phyloP scores from a whole-genome alignment of 495 filamentous ascomycete species.

The Delitschia confertaspora region DNA sequence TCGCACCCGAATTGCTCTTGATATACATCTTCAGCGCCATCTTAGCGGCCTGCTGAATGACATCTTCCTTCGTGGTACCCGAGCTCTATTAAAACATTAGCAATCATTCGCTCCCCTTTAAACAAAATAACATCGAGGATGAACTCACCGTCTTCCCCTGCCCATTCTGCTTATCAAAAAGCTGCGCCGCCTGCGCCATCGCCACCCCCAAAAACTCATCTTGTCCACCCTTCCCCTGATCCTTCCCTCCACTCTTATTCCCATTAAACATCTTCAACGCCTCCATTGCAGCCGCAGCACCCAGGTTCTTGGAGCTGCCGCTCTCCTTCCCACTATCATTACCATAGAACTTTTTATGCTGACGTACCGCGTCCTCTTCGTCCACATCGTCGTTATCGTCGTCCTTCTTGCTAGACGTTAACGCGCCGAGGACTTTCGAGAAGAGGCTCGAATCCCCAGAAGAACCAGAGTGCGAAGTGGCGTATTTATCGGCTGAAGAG shows the following conservation, averaged over 20 bases:
- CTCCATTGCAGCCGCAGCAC: constrained; percentile 57
- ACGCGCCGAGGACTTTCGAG: constrained; percentile 40
- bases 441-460: constrained; percentile 42
- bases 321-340: constrained; percentile 28
- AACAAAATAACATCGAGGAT: neutral
- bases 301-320: constrained; percentile 37
- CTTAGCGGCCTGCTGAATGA: constrained; percentile 51
- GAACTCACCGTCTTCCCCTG: constrained; percentile 44
- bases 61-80: constrained; percentile 51
- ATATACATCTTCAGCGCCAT: constrained; percentile 64
- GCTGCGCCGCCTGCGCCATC: constrained; percentile 57
- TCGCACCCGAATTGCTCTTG: constrained; percentile 47
- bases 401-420: constrained; percentile 39
- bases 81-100: constrained; percentile 20
- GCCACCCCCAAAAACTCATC: constrained; percentile 58
- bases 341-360: constrained; percentile 51
- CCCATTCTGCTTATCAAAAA: constrained; percentile 53
- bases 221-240: constrained; percentile 38
- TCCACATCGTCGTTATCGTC: constrained; percentile 44
- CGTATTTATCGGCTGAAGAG: constrained; percentile 43
- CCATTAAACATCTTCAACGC: constrained; percentile 58
- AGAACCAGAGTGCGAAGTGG: constrained; percentile 43
- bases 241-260: constrained; percentile 24
- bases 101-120: neutral
- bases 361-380: constrained; percentile 45